A percentile compares a stretch with the other conserved stretches of the same genome.
Evolutionary conservation across 1,139 yeast genomes (phyloP).

Genomic region (Saccharomyces hybrid): DNA sequence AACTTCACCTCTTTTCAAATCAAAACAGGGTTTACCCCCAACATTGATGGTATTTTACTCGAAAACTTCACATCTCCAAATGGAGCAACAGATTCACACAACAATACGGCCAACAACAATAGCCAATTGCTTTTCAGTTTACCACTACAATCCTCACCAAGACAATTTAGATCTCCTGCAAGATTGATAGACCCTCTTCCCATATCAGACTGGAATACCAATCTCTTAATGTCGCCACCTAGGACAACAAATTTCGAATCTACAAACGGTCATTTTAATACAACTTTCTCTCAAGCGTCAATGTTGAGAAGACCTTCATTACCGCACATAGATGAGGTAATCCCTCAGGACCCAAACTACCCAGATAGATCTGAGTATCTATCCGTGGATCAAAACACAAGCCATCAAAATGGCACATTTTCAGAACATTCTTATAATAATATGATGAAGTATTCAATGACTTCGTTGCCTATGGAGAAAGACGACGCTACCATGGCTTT

Average conservation of each 20-base stretch:
- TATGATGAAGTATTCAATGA: background rate
- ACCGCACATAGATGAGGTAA: background rate
- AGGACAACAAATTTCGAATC: background rate
- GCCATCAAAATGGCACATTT: background rate
- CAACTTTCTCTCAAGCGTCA: background rate
- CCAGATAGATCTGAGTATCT: background rate
- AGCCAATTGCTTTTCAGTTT: background rate
- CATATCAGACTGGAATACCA: background rate
- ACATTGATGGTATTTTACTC: conserved; percentile 23
- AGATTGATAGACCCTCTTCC: background rate
- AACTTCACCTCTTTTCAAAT: conserved; percentile 12
- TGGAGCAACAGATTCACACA: background rate
- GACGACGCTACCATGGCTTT: conserved; percentile 29
- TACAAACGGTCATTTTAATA: background rate
- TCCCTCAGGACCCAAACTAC: background rate
- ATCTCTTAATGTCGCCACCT: background rate
- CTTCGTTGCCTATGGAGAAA: conserved; percentile 5
- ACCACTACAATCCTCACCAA: background rate
- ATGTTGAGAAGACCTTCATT: background rate
- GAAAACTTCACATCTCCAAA: conserved; percentile 7
- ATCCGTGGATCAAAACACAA: background rate
- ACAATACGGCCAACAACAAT: background rate
- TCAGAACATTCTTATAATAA: background rate
- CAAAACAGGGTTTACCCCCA: conserved; percentile 30
- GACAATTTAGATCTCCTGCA: background rate